These are phyloP conservation scores for Aspergillus pseudoterreus DNA, from an alignment of 2,329 filamentous ascomycete species.

Conservation along the genomic window DNA sequence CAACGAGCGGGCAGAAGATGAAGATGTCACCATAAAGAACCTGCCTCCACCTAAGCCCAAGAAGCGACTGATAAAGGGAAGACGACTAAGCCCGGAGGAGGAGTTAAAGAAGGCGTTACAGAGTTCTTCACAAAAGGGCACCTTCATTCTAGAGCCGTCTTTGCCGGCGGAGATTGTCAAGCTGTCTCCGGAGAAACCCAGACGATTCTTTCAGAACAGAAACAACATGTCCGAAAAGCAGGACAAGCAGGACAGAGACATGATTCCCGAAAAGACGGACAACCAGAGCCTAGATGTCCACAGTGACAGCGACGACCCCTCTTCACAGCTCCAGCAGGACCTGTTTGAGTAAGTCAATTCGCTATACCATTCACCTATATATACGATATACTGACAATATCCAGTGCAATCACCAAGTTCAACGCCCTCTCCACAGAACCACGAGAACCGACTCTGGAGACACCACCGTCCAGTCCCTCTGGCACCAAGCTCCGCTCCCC, in stretches of 20 bases:
- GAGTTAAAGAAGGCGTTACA: slow-evolving; percentile 14
- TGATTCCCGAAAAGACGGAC: slow-evolving; percentile 21
- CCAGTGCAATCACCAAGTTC: slow-evolving; percentile 6
- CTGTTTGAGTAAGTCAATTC: slow-evolving; percentile 15
- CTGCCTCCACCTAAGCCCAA: slow-evolving; percentile 21
- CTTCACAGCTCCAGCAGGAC: slow-evolving; percentile 15
- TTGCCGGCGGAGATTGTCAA: slow-evolving; percentile 17
- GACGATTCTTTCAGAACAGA: slow-evolving; percentile 6
- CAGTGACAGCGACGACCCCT: slow-evolving; percentile 18
- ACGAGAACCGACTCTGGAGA: slow-evolving; percentile 20
- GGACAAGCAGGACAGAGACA: slow-evolving; percentile 12
- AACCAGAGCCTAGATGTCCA: slow-evolving; percentile 12
- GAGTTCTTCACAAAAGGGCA: slow-evolving; percentile 8
- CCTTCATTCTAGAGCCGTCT: slow-evolving; percentile 18
- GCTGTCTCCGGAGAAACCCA: slow-evolving; percentile 6
- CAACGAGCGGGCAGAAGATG: slow-evolving; percentile 13
- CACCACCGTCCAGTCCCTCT: slow-evolving; percentile 44
- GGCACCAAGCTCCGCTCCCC: slow-evolving; percentile 45
- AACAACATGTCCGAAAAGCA: slow-evolving; percentile 18
- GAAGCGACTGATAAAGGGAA: slow-evolving; percentile 34
- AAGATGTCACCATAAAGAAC: slow-evolving; percentile 12
- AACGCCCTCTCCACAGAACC: slow-evolving; percentile 7
- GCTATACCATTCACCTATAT: not conserved
- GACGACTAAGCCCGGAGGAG: slow-evolving; percentile 20
- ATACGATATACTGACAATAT: slow-evolving; percentile 8